Evolutionary conservation across 108 stramenopile species (phyloP).

Genomic region (Skeletonema grethae): DNA sequence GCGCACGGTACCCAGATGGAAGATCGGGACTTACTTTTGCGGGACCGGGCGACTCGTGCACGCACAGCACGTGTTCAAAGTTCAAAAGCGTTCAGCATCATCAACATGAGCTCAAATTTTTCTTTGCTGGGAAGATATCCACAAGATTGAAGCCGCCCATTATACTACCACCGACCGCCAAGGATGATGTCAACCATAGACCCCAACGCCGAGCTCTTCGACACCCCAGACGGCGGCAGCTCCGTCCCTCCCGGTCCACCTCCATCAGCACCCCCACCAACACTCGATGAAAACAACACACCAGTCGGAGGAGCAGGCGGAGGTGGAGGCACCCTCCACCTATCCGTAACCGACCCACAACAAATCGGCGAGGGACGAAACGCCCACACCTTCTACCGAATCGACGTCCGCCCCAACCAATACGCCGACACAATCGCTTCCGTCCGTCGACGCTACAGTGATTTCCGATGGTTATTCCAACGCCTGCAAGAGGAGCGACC

Average conservation of each 20-base stretch:
- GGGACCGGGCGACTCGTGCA: too few relatives aligned
- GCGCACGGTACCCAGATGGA: too few relatives aligned
- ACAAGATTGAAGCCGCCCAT: too few relatives aligned
- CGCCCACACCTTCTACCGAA: conserved; percentile 64
- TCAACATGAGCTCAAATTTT: too few relatives aligned
- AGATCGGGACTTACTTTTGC: too few relatives aligned
- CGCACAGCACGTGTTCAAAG: too few relatives aligned
- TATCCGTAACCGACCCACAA: conserved; percentile 65
- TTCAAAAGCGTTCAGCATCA: too few relatives aligned
- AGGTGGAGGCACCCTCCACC: conserved; percentile 17
- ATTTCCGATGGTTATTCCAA: conserved; percentile 93
- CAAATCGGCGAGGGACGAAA: conserved; percentile 66
- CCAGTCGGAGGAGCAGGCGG: conserved; percentile 1
- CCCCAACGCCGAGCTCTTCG: conserved; percentile 12
- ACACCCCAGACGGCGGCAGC: background rate
- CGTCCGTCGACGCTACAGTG: conserved; percentile 85
- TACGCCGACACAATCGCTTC: conserved; percentile 55
- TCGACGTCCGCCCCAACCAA: conserved; percentile 45
- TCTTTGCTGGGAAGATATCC: too few relatives aligned
- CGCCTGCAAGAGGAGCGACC: conserved; percentile 81
- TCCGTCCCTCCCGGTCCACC: background rate
- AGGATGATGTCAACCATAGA: conserved; percentile 5
- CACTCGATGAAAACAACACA: conserved; percentile 20
- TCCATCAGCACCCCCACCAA: conserved; percentile 4
- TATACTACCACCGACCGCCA: too few relatives aligned